Evolutionary conservation across 2,329 filamentous ascomycete species (phyloP).

Genomic region (Paecilomyces sp.): DNA sequence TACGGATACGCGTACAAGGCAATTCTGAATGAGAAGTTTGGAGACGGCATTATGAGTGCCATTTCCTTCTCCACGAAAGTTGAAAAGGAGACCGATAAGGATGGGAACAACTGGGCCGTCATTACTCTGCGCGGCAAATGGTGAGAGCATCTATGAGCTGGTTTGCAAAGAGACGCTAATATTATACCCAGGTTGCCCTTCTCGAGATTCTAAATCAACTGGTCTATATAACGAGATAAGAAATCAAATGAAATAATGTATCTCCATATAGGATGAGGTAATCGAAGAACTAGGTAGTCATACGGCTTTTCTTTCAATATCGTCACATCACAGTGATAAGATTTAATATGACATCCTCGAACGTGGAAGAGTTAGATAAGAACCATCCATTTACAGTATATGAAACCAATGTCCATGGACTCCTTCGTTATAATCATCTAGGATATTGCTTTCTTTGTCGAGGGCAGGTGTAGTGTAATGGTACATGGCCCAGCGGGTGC

Average conservation of each 20-base stretch:
- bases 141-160: constrained; percentile 40
- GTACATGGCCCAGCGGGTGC: neutral
- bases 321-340: neutral
- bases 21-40: constrained; percentile 90
- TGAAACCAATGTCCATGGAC: too few relatives aligned
- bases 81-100: constrained; percentile 84
- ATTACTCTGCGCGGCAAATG: constrained; percentile 81
- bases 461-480: neutral
- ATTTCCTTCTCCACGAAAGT: constrained; percentile 87
- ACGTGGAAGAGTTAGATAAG: too few relatives aligned
- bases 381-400: too few relatives aligned
- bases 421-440: too few relatives aligned
- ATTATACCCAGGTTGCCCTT: constrained; percentile 35
- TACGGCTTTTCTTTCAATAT: neutral
- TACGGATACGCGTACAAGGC: constrained; percentile 97
- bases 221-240: neutral
- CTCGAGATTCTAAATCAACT: constrained; percentile 31
- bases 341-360: neutral
- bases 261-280: neutral
- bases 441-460: neutral
- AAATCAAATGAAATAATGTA: neutral
- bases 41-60: constrained; percentile 93
- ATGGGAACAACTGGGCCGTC: constrained; percentile 74
- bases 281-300: neutral
- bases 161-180: constrained; percentile 8